phyloP scores from a whole-genome alignment of 2,329 filamentous ascomycete species.

The Coniochaeta prunicola region DNA sequence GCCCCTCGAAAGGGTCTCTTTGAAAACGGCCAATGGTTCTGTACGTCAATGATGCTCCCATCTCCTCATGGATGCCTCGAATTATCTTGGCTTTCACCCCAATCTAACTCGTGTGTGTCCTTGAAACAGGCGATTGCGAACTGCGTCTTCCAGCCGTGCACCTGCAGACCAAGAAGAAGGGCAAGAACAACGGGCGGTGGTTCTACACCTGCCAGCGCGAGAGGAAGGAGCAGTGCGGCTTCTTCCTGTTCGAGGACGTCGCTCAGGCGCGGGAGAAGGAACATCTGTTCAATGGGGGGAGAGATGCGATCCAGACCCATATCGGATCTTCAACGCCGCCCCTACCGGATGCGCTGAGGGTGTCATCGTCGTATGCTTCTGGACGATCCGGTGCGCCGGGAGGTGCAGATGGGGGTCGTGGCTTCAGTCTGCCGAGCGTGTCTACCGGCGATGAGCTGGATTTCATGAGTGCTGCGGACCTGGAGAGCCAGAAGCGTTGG shows the following conservation, averaged over 20 bases:
- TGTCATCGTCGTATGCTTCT: constrained; percentile 4
- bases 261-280: constrained; percentile 23
- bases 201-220: constrained; percentile 34
- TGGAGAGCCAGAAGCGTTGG: constrained; percentile 3
- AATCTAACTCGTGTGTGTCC: not conserved
- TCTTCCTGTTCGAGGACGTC: constrained; percentile 38
- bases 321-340: constrained; percentile 1
- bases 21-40: constrained; percentile 18
- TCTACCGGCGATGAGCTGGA: constrained; percentile 3
- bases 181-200: constrained; percentile 29
- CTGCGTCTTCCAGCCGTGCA: constrained; percentile 28
- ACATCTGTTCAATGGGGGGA: constrained; percentile 5
- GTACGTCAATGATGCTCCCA: constrained; percentile 10
- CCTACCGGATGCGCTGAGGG: constrained; percentile 12
- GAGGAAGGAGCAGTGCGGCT: constrained; percentile 25
- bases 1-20: constrained; percentile 13
- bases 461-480: not conserved
- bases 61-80: not conserved
- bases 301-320: constrained; percentile 7
- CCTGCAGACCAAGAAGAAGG: constrained; percentile 28
- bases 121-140: constrained; percentile 30
- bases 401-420: not conserved
- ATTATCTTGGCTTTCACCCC: not conserved
- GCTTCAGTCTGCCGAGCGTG: not conserved
- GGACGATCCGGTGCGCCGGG: not conserved